These are phyloP conservation scores for Cercospora sp. DNA, from an alignment of 2,329 filamentous ascomycete species.

Conservation along the genomic window DNA sequence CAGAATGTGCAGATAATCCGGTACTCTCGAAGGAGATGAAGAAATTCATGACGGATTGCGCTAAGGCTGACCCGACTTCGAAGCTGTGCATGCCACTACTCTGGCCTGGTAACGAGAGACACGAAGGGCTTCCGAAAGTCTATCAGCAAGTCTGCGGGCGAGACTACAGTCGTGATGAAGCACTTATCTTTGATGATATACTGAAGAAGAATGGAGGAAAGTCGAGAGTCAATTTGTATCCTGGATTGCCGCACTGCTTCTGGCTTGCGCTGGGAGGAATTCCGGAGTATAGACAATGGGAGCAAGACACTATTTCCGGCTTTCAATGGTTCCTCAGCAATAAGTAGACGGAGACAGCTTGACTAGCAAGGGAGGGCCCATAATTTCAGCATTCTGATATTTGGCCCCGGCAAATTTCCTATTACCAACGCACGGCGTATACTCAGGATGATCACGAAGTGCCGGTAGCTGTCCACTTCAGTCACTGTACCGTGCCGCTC, in stretches of 20 bases:
- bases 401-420: background rate
- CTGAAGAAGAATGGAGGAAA: slow-evolving; percentile 48
- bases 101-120: slow-evolving; percentile 24
- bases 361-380: background rate
- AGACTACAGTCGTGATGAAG: slow-evolving; percentile 55
- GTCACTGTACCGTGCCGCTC: background rate
- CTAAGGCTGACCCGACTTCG: slow-evolving; percentile 15
- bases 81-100: slow-evolving; percentile 18
- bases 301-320: slow-evolving; percentile 37
- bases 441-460: background rate
- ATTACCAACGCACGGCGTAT: background rate
- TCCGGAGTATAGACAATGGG: slow-evolving; percentile 33
- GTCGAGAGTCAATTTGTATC: slow-evolving; percentile 48
- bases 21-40: slow-evolving; percentile 22
- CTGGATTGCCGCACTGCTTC: slow-evolving; percentile 49
- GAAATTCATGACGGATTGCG: slow-evolving; percentile 17
- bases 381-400: background rate
- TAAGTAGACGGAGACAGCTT: background rate
- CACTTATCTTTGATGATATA: slow-evolving; percentile 52
- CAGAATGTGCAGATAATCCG: slow-evolving; percentile 42
- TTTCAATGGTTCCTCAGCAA: slow-evolving; percentile 36
- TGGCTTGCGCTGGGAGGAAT: slow-evolving; percentile 32
- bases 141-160: slow-evolving; percentile 55
- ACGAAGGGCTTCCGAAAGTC: slow-evolving; percentile 45
- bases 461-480: background rate